phyloP scores from a whole-genome alignment of 2,329 filamentous ascomycete genomes.

The Fusarium burgessii region DNA sequence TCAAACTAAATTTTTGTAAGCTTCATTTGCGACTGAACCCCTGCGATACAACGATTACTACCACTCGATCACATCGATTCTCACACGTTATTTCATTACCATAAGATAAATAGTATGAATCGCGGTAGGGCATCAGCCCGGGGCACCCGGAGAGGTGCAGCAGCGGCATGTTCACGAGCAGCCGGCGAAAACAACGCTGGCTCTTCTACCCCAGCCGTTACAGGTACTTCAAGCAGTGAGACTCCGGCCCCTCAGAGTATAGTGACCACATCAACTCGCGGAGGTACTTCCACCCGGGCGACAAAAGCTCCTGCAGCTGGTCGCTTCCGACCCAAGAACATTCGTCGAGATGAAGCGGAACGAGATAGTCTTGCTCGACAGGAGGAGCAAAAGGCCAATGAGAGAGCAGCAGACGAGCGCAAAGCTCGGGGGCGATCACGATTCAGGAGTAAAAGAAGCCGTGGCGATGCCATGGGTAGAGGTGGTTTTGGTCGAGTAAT shows the following conservation, averaged over 20 bases:
- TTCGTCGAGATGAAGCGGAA: constrained; percentile 64
- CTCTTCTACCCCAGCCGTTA: constrained; percentile 25
- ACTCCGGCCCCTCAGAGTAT: constrained; percentile 32
- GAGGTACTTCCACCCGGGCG: constrained; percentile 51
- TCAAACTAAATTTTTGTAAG: constrained; percentile 45
- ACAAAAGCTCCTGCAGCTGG: constrained; percentile 53
- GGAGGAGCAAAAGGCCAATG: constrained; percentile 58
- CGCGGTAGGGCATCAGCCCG: constrained; percentile 50
- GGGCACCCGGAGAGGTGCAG: constrained; percentile 50
- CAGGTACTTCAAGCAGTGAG: constrained; percentile 35
- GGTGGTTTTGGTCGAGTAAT: constrained; percentile 53
- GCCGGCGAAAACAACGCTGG: constrained; percentile 35
- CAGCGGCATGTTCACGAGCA: constrained; percentile 43
- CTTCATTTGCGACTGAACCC: constrained; percentile 30
- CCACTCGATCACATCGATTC: background rate
- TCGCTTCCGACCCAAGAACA: constrained; percentile 62
- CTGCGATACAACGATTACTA: constrained; percentile 6
- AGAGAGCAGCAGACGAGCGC: constrained; percentile 56
- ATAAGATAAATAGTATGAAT: constrained; percentile 45
- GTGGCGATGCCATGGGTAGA: constrained; percentile 60
- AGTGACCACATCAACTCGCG: constrained; percentile 48
- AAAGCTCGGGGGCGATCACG: constrained; percentile 54
- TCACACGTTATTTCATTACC: too few relatives aligned
- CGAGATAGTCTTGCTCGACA: constrained; percentile 60
- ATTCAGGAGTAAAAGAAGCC: constrained; percentile 57